A percentile compares a stretch with the other conserved stretches of the same genome.
Conservation (phyloP, 2,329 filamentous ascomycete genomes). For the Lasiodiplodia hormozganensis region DNA sequence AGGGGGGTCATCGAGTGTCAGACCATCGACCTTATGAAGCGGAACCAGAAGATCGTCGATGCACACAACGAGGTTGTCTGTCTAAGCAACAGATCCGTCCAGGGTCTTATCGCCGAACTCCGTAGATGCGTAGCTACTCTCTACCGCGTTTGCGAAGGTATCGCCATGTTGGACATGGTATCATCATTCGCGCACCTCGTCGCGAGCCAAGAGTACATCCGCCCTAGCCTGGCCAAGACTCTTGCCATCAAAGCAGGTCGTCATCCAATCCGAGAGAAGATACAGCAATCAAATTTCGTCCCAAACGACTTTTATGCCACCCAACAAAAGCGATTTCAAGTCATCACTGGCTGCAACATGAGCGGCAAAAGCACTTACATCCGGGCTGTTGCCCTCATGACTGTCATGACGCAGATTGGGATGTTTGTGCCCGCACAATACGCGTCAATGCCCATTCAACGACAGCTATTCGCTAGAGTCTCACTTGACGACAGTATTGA, state of each 20-base stretch:
- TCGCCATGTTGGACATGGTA: constrained; percentile 84
- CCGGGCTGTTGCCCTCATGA: constrained; percentile 79
- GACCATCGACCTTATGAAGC: constrained; percentile 81
- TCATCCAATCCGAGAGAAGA: constrained; percentile 80
- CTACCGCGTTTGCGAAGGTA: constrained; percentile 84
- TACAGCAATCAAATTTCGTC: constrained; percentile 72
- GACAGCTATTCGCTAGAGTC: constrained; percentile 85
- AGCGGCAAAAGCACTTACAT: constrained; percentile 96
- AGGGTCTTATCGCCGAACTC: constrained; percentile 75
- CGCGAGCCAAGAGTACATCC: constrained; percentile 70
- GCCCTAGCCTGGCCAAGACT: constrained; percentile 72
- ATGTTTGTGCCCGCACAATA: constrained; percentile 88
- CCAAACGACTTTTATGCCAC: constrained; percentile 91
- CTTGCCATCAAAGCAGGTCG: constrained; percentile 76
- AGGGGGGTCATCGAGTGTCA: constrained; percentile 85
- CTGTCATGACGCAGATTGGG: constrained; percentile 93
- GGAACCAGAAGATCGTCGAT: constrained; percentile 74
- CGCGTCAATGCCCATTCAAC: constrained; percentile 79
- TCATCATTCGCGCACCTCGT: constrained; percentile 64
- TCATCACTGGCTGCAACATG: constrained; percentile 98
- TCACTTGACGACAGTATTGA: constrained; percentile 89
- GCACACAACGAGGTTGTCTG: constrained; percentile 83
- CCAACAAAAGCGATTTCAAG: constrained; percentile 81
- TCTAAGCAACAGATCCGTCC: constrained; percentile 79
- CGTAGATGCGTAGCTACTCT: constrained; percentile 73